Evolutionary conservation across 148 eudicot species (phyloP), one percentile per base, ranked within the genome.

Genomic region (Fagopyrum homotropicum): DNA sequence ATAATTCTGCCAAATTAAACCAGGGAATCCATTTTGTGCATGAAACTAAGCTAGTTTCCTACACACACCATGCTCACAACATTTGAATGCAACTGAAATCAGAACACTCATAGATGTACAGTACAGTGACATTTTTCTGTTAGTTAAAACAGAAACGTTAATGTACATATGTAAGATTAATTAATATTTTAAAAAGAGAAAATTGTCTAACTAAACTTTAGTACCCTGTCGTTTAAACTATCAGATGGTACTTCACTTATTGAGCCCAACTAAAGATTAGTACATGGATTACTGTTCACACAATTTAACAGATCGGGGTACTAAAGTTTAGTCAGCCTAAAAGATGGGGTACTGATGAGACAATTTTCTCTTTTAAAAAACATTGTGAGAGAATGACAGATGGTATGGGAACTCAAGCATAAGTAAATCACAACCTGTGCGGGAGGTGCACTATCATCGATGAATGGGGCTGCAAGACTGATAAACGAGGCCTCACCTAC

Each of bases 401-500:
- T 35, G 40, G 40, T 35, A 35, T 35, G 63, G 63, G 8, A 57
- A 57, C 63, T 52, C 63, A 57, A 57, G 63, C 40, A 35, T 35
- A 35, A 35, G 40, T 35, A 35, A 35, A 35, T 35, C 3, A 29
- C 4, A 72, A 93, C 98, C 97, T 91, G 89, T 75, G 90, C 50
- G 26, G 69, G 82, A 78, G 98, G 98, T 76, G 98, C 97, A 83
- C 89, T 89, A 73, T 93, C 98, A 79, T 93, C 98, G 78, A 93
- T 93, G 77, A 86, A 93, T 51, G 98, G 98, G 79, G 98, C 97
- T 73, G 98, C 98, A 81, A 93, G 91, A 87, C 98, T 91, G 70
- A 93, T 89, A 73, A 93, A 93, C 64, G 96, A 93, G 70, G 98
- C 98, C 86, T 93, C 97, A 76, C 98, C 98, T 77, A 93, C 98